Conservation (phyloP, 2,329 filamentous ascomycete species). For the Talaromyces pinophilus region DNA sequence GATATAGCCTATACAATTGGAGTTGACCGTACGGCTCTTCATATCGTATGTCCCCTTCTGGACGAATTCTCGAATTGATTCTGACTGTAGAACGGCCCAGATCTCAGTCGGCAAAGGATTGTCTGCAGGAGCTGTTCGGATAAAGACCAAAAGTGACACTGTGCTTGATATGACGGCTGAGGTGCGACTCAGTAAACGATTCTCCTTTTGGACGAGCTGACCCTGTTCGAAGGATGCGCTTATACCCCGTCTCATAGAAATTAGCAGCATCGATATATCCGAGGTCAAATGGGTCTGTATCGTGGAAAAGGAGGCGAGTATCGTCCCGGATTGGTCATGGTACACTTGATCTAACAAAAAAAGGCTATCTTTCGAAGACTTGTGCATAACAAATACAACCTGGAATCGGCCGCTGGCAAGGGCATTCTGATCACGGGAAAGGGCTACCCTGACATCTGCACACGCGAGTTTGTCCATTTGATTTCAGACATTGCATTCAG, state of each 20-base stretch:
- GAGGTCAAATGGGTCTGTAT: slow-evolving; percentile 60
- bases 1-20: slow-evolving; percentile 62
- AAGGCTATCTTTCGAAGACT: slow-evolving; percentile 64
- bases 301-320: slow-evolving; percentile 62
- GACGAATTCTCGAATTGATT: neutral
- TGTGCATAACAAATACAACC: slow-evolving; percentile 51
- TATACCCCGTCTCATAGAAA: slow-evolving; percentile 51
- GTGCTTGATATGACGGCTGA: slow-evolving; percentile 42
- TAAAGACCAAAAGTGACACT: slow-evolving; percentile 29
- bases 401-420: slow-evolving; percentile 39
- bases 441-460: slow-evolving; percentile 64
- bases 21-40: slow-evolving; percentile 56
- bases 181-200: slow-evolving; percentile 25
- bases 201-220: neutral
- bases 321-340: neutral
- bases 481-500: slow-evolving; percentile 38
- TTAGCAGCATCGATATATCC: slow-evolving; percentile 49
- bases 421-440: slow-evolving; percentile 64
- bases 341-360: neutral
- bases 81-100: slow-evolving; percentile 29
- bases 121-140: slow-evolving; percentile 37
- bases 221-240: slow-evolving; percentile 51
- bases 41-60: slow-evolving; percentile 54
- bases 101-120: slow-evolving; percentile 49
- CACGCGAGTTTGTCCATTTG: slow-evolving; percentile 55